Evolutionary conservation across 2,329 filamentous ascomycete genomes (phyloP), one percentile per base, ranked within the genome.

Genomic region (Daldinia eschscholtzii): DNA sequence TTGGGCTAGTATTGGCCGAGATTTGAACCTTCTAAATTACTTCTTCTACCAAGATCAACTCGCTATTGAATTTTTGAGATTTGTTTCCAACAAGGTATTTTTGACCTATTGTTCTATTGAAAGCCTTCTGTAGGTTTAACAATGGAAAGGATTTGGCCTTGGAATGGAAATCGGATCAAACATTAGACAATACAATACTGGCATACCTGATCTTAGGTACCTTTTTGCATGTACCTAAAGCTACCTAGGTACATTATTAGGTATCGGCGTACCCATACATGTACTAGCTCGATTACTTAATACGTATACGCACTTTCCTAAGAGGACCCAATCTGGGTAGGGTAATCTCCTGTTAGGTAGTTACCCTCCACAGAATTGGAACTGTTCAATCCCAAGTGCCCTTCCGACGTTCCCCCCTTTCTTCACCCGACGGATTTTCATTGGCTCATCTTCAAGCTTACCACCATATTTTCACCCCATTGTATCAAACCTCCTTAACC

Each of bases 301-400:
- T 35, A 28, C 15, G 13, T 48, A 42, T 56, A 65, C 57, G 39
- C 28, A 48, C 57, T 37, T 55, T 55, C 52, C 18, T 35, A 7
- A 55, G n/a, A 28, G 20, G 7, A 33, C 63, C 41, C 23, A 52
- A 52, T 66, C 37, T 64, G 67, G 67, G 53, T 59, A 66, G 57
- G 63, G 56, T 69, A 69, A 69, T 69, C 59, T 69, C 67, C 37
- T 62, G 55, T 35, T 61, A 41, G 53, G 56, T 37, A 56, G 10
- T 26, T 57, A 48, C 48, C 26, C 20, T 46, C 48, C 35, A 39
- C 52, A 56, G 26, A 56, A 39, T n/a, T 23, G 20, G 20, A 48
- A 46, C 42, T 65, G 62, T 41, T 6, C 28, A 57, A 18, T 35
- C 44, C 52, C 55, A 30, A 42, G 46, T 64, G 23, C 61, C 61